Conservation (phyloP, 441 rosid species). For the Gossypium gossypioides region DNA sequence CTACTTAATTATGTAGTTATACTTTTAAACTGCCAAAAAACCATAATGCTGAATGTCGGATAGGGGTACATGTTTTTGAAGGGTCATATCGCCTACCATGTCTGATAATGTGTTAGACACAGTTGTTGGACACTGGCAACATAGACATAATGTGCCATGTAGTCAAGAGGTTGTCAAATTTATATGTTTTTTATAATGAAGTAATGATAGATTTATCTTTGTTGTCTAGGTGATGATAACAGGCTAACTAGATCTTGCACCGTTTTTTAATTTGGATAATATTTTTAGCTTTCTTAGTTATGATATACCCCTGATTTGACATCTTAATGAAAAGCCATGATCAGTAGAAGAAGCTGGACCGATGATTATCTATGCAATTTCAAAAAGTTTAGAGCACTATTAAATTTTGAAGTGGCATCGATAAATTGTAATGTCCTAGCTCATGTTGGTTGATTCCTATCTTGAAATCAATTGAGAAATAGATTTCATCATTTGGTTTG, state of each 20-base stretch:
- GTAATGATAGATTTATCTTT: background rate
- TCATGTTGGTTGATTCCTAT: background rate
- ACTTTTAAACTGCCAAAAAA: background rate
- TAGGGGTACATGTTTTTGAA: background rate
- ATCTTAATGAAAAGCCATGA: background rate
- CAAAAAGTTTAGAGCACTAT: background rate
- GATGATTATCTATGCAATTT: background rate
- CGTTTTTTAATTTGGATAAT: background rate
- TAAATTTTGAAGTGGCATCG: background rate
- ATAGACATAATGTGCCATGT: background rate
- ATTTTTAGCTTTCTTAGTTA: background rate
- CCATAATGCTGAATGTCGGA: background rate
- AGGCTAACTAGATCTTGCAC: background rate
- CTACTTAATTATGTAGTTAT: background rate
- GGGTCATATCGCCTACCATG: background rate
- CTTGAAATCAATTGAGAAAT: background rate
- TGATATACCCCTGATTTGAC: background rate
- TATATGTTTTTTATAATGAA: background rate
- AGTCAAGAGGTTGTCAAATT: background rate
- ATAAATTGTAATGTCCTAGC: background rate
- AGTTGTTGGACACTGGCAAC: background rate
- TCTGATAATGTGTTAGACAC: background rate
- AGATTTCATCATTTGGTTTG: background rate
- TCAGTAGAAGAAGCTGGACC: background rate
- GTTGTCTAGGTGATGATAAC: background rate